Conservation (phyloP, 441 rosid genomes). For the Corymbia citriodora region DNA sequence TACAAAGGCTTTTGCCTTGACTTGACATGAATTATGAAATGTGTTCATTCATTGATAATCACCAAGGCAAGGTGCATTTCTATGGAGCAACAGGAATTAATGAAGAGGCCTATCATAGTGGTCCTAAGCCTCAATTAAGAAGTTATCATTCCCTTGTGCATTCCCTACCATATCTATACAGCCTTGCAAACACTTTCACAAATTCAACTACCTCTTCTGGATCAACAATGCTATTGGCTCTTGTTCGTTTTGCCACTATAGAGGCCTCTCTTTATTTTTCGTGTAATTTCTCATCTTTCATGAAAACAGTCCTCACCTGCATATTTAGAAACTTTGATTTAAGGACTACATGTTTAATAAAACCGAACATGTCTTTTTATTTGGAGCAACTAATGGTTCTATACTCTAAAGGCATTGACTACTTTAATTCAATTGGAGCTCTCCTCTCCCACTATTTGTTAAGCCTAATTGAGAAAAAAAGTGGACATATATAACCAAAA, state of each 20-base stretch:
- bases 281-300: background rate
- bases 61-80: background rate
- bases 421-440: background rate
- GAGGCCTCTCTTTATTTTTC: too few species aligned
- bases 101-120: too few species aligned
- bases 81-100: too few species aligned
- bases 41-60: background rate
- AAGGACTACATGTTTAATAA: too few species aligned
- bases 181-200: background rate
- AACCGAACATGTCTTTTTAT: too few species aligned
- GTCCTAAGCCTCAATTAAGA: background rate
- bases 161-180: background rate
- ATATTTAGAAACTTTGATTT: background rate
- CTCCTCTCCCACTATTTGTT: background rate
- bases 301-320: too few species aligned
- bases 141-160: background rate
- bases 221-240: background rate
- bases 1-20: background rate
- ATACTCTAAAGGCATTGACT: background rate
- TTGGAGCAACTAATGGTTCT: fast-evolving
- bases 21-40: background rate
- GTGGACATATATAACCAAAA: fast-evolving
- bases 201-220: background rate
- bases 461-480: background rate
- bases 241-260: background rate